These are phyloP conservation scores for Leccinum subtestaceum DNA, from an alignment of 768 basidiomycete genomes.

Conservation along the genomic window DNA sequence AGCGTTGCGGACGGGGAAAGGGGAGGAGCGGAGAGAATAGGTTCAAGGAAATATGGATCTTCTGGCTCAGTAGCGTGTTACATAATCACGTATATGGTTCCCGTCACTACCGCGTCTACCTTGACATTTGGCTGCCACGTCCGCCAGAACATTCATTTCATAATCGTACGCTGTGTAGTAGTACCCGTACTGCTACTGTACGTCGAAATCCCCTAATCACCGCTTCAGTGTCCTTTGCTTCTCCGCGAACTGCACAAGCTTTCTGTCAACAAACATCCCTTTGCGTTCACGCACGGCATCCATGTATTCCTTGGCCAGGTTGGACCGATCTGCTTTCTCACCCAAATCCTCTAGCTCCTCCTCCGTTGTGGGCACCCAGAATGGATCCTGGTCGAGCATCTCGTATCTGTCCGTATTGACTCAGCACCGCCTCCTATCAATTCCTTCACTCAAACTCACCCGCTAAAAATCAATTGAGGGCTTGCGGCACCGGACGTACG, in stretches of 20 bases:
- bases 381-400: slow-evolving; percentile 89
- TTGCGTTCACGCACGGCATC: slow-evolving; percentile 88
- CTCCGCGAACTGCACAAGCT: slow-evolving; percentile 94
- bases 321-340: slow-evolving; percentile 90
- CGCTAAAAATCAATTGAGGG: slow-evolving; percentile 95
- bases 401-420: slow-evolving; percentile 63
- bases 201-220: slow-evolving; percentile 24
- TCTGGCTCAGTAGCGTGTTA: slow-evolving; percentile 18
- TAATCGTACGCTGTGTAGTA: background rate
- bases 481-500: slow-evolving; percentile 95
- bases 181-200: background rate
- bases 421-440: slow-evolving; percentile 13
- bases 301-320: slow-evolving; percentile 93
- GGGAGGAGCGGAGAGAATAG: slow-evolving; percentile 3
- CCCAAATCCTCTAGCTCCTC: slow-evolving; percentile 97
- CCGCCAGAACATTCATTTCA: slow-evolving; percentile 7
- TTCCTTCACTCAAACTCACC: slow-evolving; percentile 45
- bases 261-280: slow-evolving; percentile 92
- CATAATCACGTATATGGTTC: slow-evolving; percentile 19
- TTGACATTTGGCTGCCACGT: slow-evolving; percentile 4
- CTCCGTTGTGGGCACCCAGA: slow-evolving; percentile 97
- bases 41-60: slow-evolving; percentile 13
- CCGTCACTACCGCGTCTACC: slow-evolving; percentile 16
- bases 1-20: slow-evolving; percentile 13
- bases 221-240: slow-evolving; percentile 89